Base-by-base conservation (phyloP, 2,329 filamentous ascomycete genomes). In the Aureobasidium leucospermi region DNA sequence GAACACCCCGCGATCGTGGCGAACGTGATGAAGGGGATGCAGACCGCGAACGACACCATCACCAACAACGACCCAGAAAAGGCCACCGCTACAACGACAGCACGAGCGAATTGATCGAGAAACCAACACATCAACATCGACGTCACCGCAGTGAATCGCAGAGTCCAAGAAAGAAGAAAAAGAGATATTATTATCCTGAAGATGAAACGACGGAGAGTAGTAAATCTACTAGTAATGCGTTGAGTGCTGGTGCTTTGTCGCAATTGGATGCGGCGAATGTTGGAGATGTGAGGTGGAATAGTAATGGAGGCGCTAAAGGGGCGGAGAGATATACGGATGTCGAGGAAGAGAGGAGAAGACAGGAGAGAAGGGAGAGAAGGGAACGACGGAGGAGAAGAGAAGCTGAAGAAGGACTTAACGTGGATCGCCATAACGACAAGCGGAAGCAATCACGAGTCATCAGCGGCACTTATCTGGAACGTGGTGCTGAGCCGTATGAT, bases 201-300 rank as follows among this genome's bases (percentile, higher is more conserved):
- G 36, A 38, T 41, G 36, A 47, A 29, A 39, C 15, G 9, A 36
- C 15, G 1, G 36, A 58, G 23, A 38, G 43, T 11, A 52, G 59
- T 32, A 60, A 60, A 38, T 41, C 42, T 29, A 69, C 67, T 19
- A 69, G 65, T 53, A 72, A 72, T 28, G 67, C 72, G 41, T 70
- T 79, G 66, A 84, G 67, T 71, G 76, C 73, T 62, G 81, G 84
- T 65, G 84, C 86, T 5, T 73, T 92, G 51, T 85, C 85, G 11
- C 83, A 85, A 67, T 72, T 92, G 48, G 81, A 90, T 65, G 78
- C 82, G 3, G 9, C 57, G 7, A 66, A 63, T 43, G 53, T 59
- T 6, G 32, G 31, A 29, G 49, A 61, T 36, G 45, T 59, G 45
- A 41, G 48, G 3, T 61, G 61, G 58, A 58, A 47, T 23, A 49